Conservation (phyloP, 495 filamentous ascomycete species). For the Tuber indicum region DNA sequence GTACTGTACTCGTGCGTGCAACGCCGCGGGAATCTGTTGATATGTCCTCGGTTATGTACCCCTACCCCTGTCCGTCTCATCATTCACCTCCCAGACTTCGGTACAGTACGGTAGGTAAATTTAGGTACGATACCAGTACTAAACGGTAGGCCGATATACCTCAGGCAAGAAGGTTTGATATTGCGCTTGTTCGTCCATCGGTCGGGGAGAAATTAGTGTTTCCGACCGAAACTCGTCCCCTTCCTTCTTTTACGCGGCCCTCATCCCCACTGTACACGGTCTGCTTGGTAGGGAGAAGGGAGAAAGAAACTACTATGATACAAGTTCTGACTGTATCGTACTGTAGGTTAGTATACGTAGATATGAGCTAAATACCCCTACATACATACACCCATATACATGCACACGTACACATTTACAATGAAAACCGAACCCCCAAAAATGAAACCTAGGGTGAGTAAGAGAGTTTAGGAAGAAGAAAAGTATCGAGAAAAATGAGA, state of each 20-base stretch:
- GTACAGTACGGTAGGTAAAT: too few species aligned
- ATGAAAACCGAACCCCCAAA: neutral
- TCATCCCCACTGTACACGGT: neutral
- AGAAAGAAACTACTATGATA: neutral
- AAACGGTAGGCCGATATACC: too few species aligned
- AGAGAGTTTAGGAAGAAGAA: neutral
- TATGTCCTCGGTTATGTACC: too few species aligned
- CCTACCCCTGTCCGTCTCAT: too few species aligned
- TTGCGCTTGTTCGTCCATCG: neutral
- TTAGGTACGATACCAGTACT: too few species aligned
- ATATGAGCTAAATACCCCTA: neutral
- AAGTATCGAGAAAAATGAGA: neutral
- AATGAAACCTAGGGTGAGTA: neutral
- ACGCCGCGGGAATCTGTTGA: too few species aligned
- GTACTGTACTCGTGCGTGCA: too few species aligned
- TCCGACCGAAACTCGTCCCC: too few species aligned
- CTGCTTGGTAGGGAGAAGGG: neutral
- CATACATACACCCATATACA: neutral
- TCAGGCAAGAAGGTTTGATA: too few species aligned
- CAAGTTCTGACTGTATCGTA: neutral
- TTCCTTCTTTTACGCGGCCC: neutral
- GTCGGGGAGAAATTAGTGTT: neutral
- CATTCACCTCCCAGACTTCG: too few species aligned
- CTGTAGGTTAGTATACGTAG: neutral
- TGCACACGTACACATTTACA: neutral